Base-by-base conservation (phyloP, 441 rosid genomes). In the Melastoma candidum region DNA sequence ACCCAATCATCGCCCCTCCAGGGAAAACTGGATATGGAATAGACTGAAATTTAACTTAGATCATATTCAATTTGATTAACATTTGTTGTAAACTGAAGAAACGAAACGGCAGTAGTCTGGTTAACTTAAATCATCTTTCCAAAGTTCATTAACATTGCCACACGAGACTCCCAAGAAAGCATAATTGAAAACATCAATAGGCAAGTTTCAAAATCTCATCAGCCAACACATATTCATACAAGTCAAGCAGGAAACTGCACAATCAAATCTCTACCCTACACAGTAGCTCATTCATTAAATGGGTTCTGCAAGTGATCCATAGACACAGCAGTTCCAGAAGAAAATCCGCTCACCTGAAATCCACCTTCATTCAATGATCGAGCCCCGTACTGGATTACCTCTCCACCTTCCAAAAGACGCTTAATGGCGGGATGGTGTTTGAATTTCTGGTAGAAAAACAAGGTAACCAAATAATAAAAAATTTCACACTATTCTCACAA, bases 351-450 rank as follows among this genome's bases (percentile, higher is more conserved):
- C 45, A 88, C 98, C 94, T 92, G 98, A 67, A 92, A 75, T 60
- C 98, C 98, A 61, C 98, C 97, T 80, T 92, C 98, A 46, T 92
- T 92, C 69, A 92, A 68, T 50, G 95, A 82, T 51, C 98, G 94
- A 67, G 98, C 98, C 53, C 98, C 98, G 56, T 88, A 88, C 56
- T 92, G 97, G 64, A 92, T 73, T 48, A 84, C 92, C 44, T 75
- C 81, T 49, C 97, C 98, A 59, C 96, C 98, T 75, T 92, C 94
- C 61, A 92, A 71, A 68, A 82, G 67, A 11, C 80, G 58, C 76
- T 77, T 84, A 68, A 92, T 85, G 61, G 86, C 78, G 60, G 98
- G 95, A 77, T 92, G 98, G 71, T 81, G 95, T 69, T 92, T 92
- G 43, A 92, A 77, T 82, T 81, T 88, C 97, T 92, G 59, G 57